A percentile compares a stretch with the other conserved stretches of the same genome.
Conservation (phyloP, 2,329 filamentous ascomycete species). For the Thelonectria blattea region DNA sequence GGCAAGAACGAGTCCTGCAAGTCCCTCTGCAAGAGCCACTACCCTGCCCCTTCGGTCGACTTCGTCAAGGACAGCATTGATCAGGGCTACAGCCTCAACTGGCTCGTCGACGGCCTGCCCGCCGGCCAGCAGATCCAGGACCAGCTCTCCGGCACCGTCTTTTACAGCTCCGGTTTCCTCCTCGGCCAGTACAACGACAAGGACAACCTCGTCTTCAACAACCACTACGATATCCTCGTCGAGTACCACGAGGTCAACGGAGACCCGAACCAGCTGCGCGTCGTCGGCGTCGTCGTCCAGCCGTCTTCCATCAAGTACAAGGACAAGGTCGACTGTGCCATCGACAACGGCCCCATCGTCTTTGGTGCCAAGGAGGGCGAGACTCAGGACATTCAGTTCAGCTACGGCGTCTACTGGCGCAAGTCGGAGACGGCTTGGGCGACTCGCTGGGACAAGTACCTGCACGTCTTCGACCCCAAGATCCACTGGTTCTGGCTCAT, state of each 20-base stretch:
- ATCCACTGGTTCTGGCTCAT: constrained; percentile 99
- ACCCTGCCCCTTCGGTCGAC: constrained; percentile 68
- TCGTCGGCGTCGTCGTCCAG: constrained; percentile 90
- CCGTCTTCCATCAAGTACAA: constrained; percentile 73
- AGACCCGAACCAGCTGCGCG: constrained; percentile 73
- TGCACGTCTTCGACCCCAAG: constrained; percentile 96
- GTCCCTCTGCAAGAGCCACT: constrained; percentile 71
- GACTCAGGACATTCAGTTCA: constrained; percentile 75
- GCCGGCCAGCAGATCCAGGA: constrained; percentile 85
- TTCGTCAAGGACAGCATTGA: constrained; percentile 86
- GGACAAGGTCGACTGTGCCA: constrained; percentile 68
- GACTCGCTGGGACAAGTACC: constrained; percentile 97
- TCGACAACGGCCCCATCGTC: constrained; percentile 61
- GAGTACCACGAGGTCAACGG: constrained; percentile 85
- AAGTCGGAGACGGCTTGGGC: constrained; percentile 88
- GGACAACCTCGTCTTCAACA: constrained; percentile 74
- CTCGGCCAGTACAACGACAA: constrained; percentile 66
- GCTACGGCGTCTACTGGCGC: constrained; percentile 91
- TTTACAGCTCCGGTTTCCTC: constrained; percentile 91
- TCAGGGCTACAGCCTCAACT: constrained; percentile 91
- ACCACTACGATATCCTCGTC: constrained; percentile 93
- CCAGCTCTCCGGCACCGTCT: constrained; percentile 74
- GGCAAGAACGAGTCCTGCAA: constrained; percentile 87
- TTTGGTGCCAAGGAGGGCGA: constrained; percentile 61
- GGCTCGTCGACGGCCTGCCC: constrained; percentile 92